Percentiles rank a stretch among this genome's conserved stretches.
phyloP scores from a whole-genome alignment of 768 basidiomycete species.

The Leccinum ochraceum region DNA sequence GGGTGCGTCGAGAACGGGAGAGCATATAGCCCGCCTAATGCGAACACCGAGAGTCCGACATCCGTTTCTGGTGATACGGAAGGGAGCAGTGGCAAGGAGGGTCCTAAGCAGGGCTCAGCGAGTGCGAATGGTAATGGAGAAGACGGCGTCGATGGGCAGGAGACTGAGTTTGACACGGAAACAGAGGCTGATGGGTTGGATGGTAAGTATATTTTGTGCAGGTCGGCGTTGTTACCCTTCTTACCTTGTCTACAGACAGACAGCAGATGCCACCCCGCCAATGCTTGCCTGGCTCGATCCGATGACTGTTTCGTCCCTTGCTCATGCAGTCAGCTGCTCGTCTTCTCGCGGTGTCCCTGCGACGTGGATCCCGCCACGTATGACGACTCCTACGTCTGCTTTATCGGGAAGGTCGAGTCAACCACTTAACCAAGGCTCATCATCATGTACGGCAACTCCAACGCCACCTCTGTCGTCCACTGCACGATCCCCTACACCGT shows the following conservation, averaged over 20 bases:
- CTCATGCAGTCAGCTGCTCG: conserved; percentile 12
- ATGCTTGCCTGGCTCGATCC: conserved; percentile 47
- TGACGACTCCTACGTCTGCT: no score
- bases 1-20: conserved; percentile 12
- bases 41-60: conserved; percentile 23
- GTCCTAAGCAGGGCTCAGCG: neutral
- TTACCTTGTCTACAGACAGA: conserved; percentile 31
- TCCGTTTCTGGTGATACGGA: conserved; percentile 13
- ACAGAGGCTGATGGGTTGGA: conserved; percentile 29
- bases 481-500: neutral
- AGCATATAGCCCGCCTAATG: conserved; percentile 14
- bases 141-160: conserved; percentile 25
- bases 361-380: no score
- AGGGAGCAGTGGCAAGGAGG: neutral
- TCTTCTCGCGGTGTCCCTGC: conserved; percentile 18
- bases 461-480: neutral
- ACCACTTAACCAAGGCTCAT: no score
- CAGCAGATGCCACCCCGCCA: conserved; percentile 53
- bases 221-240: neutral
- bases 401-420: no score
- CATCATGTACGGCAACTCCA: no score
- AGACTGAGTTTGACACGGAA: conserved; percentile 35
- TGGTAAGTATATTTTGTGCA: conserved; percentile 18
- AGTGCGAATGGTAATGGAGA: conserved; percentile 11
- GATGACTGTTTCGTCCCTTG: conserved; percentile 37